Base-by-base conservation (phyloP, 371 early-diverging fungal species). In the Cokeromyces recurvatus region DNA sequence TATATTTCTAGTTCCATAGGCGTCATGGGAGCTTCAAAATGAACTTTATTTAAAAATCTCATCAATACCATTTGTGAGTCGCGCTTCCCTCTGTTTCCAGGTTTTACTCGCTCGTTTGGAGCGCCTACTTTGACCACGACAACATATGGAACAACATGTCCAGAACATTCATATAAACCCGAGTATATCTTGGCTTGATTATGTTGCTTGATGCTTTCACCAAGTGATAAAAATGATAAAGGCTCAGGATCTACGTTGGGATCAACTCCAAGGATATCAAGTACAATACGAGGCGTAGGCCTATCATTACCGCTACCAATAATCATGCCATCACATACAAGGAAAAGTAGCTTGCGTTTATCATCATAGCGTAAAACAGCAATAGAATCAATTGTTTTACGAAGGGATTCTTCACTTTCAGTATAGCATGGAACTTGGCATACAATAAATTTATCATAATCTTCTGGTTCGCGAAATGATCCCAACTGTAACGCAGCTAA, bases 81-180 rank as follows among this genome's bases (percentile, higher is more conserved):
- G 54, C 99, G 86, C 77, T 99, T 99, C 50, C 99, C 99, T 47
- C 99, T 78, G 66, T 99, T 99, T 11, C 94, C 96, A 5, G 91
- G 82, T 57, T 85, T 87, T 53, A 66, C 53, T 21, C 78, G 74
- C 59, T 88, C 88, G 32, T 64, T 74, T 21, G 85, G 79, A 44
- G 66, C 75, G 27, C 97, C 97, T 29, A 79, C 79, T 74, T 98
- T 98, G 64, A 85, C 90, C 14, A 98, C 82, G 5, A 96, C 90
- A 43, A 98, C 59, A 62, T 88, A 95, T 4, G 95, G 94, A 20
- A 93, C 86, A 38, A 83, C 72, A 41, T 87, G 90, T 25, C 89
- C 94, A 43, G 67, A 79, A 51, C 81, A 79, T 58, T 88, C 86
- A 63, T 96, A 98, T 17, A 92, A 71, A 3, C 98, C 98, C 16